These are phyloP conservation scores for Bassia scoparia DNA, from an alignment of 148 eudicot species.

Conservation along the genomic window DNA sequence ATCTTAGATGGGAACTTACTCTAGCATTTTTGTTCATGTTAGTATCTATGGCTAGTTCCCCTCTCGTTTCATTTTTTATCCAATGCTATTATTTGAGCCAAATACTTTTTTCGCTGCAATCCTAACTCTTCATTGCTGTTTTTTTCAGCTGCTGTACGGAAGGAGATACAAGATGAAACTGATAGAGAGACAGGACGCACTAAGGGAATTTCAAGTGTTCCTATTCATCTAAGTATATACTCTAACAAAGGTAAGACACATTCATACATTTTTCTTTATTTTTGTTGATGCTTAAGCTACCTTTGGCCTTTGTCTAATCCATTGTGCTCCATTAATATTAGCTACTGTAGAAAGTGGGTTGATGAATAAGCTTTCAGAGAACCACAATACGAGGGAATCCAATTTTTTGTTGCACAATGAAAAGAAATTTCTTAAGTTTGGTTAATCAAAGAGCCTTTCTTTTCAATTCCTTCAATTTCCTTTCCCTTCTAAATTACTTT, in stretches of 20 bases:
- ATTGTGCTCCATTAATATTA: background rate
- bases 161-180: slow-evolving; percentile 95
- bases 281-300: background rate
- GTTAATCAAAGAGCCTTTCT: no score
- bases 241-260: slow-evolving; percentile 71
- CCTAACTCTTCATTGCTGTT: slow-evolving; percentile 6
- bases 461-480: no score
- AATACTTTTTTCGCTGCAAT: no score
- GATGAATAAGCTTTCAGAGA: no score
- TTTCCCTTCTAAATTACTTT: no score
- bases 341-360: no score
- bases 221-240: slow-evolving; percentile 91
- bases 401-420: no score
- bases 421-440: no score
- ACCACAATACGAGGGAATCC: no score
- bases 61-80: background rate
- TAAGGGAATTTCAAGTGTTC: slow-evolving; percentile 85
- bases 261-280: background rate
- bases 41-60: background rate
- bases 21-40: background rate
- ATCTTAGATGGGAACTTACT: slow-evolving; percentile 9
- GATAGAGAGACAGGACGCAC: slow-evolving; percentile 94
- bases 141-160: slow-evolving; percentile 84
- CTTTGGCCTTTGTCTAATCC: background rate
- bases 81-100: background rate